Base-by-base conservation (phyloP, 2,329 filamentous ascomycete genomes). In the Cercospora zeae-maydis region DNA sequence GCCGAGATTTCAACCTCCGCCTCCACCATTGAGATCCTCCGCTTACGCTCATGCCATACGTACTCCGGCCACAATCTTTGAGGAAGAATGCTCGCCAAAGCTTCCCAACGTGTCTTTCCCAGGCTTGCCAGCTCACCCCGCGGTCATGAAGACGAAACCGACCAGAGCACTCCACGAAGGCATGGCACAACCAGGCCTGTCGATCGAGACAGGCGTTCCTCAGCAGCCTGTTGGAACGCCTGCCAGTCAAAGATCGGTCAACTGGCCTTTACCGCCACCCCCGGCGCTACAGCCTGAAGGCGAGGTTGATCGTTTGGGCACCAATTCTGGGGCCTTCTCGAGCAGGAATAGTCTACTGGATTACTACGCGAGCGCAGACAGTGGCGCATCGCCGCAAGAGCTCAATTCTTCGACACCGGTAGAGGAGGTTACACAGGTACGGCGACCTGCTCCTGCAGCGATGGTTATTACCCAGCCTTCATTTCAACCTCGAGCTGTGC, bases 21-120 rank as follows among this genome's bases (percentile, higher is more conserved):
- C 59, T 33, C 63, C 63, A 16, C 62, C 63, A 16, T 37, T 19
- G 13, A 67, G 60, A 47, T 67, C 70, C 9, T 24, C 27, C 37
- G 57, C 67, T 4, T 60, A 67, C 55, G 65, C 62, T 9, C 61
- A 65, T 13, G 67, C 56, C 14, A 45, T 66, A 9, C 63, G 65
- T n/a, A 72, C 70, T 8, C 67, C 67, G 42, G 70, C 67, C 13
- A 75, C 74, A 13, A 62, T 75, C 1, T 74, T 76, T 47, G 75
- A 75, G 45, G 74, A 76, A 52, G 72, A 76, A 36, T 64, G 63
- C 33, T 58, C 45, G 19, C 52, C 63, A n/a, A 61, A 61, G 19
- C 58, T 69, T 11, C 69, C 65, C 14, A 27, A 39, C 31, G 52
- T 31, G 13, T 30, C 63, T 30, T 21, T 63, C 11, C 66, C 62